These are phyloP conservation scores for Russula sp. DNA, from an alignment of 768 basidiomycete species.

Conservation along the genomic window DNA sequence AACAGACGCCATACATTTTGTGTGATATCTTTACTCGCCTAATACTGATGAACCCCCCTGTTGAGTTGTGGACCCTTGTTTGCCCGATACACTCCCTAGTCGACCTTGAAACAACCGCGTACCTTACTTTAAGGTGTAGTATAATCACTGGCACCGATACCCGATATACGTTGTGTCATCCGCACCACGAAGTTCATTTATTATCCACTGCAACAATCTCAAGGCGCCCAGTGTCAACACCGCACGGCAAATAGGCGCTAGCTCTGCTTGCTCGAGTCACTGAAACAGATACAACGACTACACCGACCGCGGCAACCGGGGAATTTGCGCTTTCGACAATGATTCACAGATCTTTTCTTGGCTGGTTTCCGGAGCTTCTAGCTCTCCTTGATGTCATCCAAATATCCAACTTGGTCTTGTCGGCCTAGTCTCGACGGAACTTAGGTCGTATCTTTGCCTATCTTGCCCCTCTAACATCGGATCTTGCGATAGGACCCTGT, in stretches of 20 bases:
- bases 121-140: background rate
- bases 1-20: background rate
- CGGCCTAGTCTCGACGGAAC: slow-evolving; percentile 12
- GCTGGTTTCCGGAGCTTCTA: slow-evolving; percentile 14
- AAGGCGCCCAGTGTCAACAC: slow-evolving; percentile 11
- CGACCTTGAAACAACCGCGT: background rate
- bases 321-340: slow-evolving; percentile 5
- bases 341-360: slow-evolving; percentile 16
- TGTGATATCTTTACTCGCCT: background rate
- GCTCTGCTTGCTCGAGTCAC: slow-evolving; percentile 18
- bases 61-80: background rate
- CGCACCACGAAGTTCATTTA: slow-evolving; percentile 10
- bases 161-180: background rate
- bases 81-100: background rate
- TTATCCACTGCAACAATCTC: background rate
- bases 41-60: background rate
- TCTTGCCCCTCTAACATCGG: slow-evolving; percentile 11
- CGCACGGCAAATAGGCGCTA: slow-evolving; percentile 6
- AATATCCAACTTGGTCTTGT: slow-evolving; percentile 20
- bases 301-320: slow-evolving; percentile 10
- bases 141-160: background rate
- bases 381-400: slow-evolving; percentile 11
- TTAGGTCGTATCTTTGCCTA: slow-evolving; percentile 11
- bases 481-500: slow-evolving; percentile 10
- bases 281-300: slow-evolving; percentile 20